Base-by-base conservation (phyloP, 305 asterid species). In the Salvia sclarea region DNA sequence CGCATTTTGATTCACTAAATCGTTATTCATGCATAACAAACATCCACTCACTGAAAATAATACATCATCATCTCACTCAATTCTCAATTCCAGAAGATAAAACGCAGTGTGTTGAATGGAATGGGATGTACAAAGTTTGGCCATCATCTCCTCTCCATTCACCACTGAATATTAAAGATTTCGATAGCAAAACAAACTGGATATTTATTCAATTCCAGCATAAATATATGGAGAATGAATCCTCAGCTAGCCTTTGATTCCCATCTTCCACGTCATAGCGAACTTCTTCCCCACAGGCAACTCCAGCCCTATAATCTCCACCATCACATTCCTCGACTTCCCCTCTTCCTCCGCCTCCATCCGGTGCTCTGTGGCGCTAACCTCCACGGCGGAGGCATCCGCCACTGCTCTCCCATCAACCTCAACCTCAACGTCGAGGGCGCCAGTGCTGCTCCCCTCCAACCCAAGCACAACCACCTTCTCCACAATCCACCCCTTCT, bases 181-280 rank as follows among this genome's bases (percentile, higher is more conserved):
- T 12, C 12, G 6, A 17, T 13, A 41, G 21, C 57, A 43, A 17
- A 18, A 61, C 4, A 53, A 53, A 66, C 2, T 16, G 24, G 16
- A 50, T 0, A 52, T 18, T 21, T 8, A 21, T 31, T 9, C 6
- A 13, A 28, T 54, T 13, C 0, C 16, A 22, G 11, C 5, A 52
- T 22, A 22, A 52, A 22, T 20, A 69, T 28, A 3, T 28, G 33
- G 5, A 28, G 20, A 61, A 30, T 28, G 18, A 24, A 64, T 43
- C 55, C 17, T 31, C 33, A 3, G 0, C 10, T 13, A 38, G 44
- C 66, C 72, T 57, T 56, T 70, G 63, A 74, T 76, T 61, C 96
- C 93, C 91, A 94, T 78, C 68, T 85, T 85, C 99, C 99, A 94
- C 2, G 96, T 79, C 81, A 94, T 49, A 3, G 78, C 63, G 70